phyloP scores from a whole-genome alignment of 78 protist species.

The Polysphondylium violaceum region DNA sequence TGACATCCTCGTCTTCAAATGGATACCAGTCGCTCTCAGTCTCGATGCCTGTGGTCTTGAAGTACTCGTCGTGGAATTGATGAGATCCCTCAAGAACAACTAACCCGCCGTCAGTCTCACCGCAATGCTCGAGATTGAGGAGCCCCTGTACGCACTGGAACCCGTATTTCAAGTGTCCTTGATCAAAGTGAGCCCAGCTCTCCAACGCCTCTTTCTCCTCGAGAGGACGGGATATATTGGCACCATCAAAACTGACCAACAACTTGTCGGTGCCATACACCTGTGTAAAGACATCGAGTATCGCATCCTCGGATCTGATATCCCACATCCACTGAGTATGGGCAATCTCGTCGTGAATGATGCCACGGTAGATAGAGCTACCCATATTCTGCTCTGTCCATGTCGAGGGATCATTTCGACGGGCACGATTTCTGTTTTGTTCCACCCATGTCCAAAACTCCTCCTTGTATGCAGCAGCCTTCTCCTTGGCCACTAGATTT shows the following conservation, averaged over 20 bases:
- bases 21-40: conserved; percentile 47
- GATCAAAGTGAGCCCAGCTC: conserved; percentile 64
- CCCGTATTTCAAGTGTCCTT: not conserved
- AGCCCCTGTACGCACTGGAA: conserved; percentile 33
- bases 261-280: conserved; percentile 22
- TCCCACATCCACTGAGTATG: conserved; percentile 54
- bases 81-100: conserved; percentile 51
- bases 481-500: conserved; percentile 2
- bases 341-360: conserved; percentile 32
- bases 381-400: too few relatives aligned
- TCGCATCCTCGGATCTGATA: conserved; percentile 47
- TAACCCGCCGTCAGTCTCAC: conserved; percentile 43
- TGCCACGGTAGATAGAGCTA: conserved; percentile 42
- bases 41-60: not conserved
- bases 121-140: conserved; percentile 36
- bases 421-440: not conserved
- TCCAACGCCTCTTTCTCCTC: not conserved
- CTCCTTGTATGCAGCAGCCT: conserved; percentile 2
- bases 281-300: conserved; percentile 28
- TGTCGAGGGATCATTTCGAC: not conserved
- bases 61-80: conserved; percentile 27
- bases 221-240: conserved; percentile 35
- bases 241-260: conserved; percentile 65
- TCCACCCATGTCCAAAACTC: conserved; percentile 58
- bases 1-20: conserved; percentile 34